Conservation (phyloP, 1,139 yeast genomes). For the Scheffersomyces segobiensis region DNA sequence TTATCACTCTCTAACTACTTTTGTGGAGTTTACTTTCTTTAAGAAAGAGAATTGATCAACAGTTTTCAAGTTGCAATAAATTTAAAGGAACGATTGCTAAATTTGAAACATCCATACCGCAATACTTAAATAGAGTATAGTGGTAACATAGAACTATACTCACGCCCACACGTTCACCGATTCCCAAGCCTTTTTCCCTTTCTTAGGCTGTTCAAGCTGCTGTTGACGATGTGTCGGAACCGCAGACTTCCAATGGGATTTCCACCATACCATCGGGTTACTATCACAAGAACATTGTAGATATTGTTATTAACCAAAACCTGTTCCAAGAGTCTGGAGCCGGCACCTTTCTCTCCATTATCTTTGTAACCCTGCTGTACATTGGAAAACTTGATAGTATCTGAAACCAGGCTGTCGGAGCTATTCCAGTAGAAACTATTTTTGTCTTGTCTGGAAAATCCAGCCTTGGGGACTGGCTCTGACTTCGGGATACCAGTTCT, state of each 20-base stretch:
- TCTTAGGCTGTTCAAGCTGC: slow-evolving; percentile 46
- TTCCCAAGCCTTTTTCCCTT: slow-evolving; percentile 6
- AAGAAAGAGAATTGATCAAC: not conserved
- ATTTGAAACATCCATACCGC: not conserved
- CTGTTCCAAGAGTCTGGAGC: slow-evolving; percentile 50
- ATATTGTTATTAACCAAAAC: slow-evolving; percentile 47
- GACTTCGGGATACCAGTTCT: slow-evolving; percentile 38
- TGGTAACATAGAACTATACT: not conserved
- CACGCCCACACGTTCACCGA: not conserved
- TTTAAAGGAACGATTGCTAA: not conserved
- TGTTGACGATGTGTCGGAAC: slow-evolving; percentile 60
- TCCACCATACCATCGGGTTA: slow-evolving; percentile 76
- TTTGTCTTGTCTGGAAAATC: slow-evolving; percentile 5
- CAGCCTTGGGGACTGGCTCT: slow-evolving; percentile 1
- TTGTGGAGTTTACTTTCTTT: not conserved
- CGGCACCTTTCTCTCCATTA: slow-evolving; percentile 70
- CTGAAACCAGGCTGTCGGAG: not conserved
- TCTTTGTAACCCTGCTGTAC: slow-evolving; percentile 59
- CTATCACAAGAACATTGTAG: slow-evolving; percentile 59
- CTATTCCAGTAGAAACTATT: not conserved
- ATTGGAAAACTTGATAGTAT: slow-evolving; percentile 12
- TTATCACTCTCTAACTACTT: not conserved
- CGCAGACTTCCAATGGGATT: slow-evolving; percentile 63
- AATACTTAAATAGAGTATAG: no score
- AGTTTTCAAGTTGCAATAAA: not conserved